phyloP scores from a whole-genome alignment of 2,329 filamentous ascomycete genomes.

The Hypoxylon sp. region DNA sequence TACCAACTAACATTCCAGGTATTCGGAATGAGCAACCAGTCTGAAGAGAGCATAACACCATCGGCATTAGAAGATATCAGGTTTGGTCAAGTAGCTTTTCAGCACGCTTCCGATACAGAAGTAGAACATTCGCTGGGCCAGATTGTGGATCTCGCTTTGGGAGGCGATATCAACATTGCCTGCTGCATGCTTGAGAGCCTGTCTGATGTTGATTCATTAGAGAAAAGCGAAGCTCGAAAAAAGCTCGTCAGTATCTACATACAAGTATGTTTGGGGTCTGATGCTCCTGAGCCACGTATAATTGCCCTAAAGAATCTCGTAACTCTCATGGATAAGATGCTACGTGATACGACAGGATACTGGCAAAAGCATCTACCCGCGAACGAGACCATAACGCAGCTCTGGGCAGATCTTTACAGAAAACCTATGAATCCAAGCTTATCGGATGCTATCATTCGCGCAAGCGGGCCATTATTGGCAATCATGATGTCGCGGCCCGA shows the following conservation, averaged over 20 bases:
- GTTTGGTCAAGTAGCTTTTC: constrained; percentile 52
- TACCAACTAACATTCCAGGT: background rate
- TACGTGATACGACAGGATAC: constrained; percentile 48
- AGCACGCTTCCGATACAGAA: constrained; percentile 50
- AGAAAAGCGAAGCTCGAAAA: constrained; percentile 47
- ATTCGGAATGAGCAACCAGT: constrained; percentile 10
- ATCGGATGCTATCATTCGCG: constrained; percentile 64
- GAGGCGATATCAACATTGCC: constrained; percentile 59
- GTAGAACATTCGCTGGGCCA: constrained; percentile 46
- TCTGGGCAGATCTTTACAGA: constrained; percentile 60
- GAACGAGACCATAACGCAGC: constrained; percentile 54
- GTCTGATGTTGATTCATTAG: constrained; percentile 49
- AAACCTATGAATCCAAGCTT: constrained; percentile 64
- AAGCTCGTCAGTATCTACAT: constrained; percentile 62
- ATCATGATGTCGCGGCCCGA: constrained; percentile 48
- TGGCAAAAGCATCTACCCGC: constrained; percentile 54
- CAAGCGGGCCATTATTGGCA: constrained; percentile 63
- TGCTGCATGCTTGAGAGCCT: constrained; percentile 60
- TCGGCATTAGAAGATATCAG: constrained; percentile 49
- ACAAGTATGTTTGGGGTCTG: constrained; percentile 57
- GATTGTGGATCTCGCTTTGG: constrained; percentile 58
- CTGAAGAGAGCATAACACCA: constrained; percentile 16
- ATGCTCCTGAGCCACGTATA: constrained; percentile 63
- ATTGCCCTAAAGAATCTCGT: constrained; percentile 65
- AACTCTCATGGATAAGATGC: constrained; percentile 60